Percentiles rank a stretch among this genome's conserved stretches.
Conservation (phyloP, 495 filamentous ascomycete genomes). For the Mytilinidion resinicola region DNA sequence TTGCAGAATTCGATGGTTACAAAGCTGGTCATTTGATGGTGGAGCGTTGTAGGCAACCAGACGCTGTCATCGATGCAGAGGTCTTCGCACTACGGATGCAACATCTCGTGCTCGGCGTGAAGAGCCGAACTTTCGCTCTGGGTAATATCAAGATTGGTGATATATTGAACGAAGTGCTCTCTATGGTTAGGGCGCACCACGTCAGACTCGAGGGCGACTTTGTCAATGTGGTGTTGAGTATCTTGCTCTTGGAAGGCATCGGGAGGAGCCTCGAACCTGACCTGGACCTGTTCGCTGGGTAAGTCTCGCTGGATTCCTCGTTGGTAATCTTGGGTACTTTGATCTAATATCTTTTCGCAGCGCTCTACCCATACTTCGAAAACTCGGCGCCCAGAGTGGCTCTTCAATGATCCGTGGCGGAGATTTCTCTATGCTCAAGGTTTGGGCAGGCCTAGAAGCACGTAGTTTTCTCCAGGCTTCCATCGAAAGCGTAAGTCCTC, state of each 20-base stretch:
- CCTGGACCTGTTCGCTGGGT: slow-evolving; percentile 81
- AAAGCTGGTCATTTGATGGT: slow-evolving; percentile 94
- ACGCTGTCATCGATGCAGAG: slow-evolving; percentile 78
- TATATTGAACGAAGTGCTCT: slow-evolving; percentile 79
- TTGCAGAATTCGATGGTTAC: slow-evolving; percentile 96
- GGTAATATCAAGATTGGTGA: slow-evolving; percentile 97
- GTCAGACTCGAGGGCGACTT: slow-evolving; percentile 96
- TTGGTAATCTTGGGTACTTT: background rate
- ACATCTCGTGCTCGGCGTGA: slow-evolving; percentile 84
- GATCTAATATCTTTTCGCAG: slow-evolving; percentile 37
- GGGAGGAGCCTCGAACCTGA: slow-evolving; percentile 80
- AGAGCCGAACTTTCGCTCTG: slow-evolving; percentile 81
- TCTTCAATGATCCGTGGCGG: slow-evolving; percentile 49
- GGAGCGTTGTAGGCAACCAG: slow-evolving; percentile 84
- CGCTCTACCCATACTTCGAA: slow-evolving; percentile 83
- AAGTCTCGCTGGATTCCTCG: slow-evolving; percentile 21
- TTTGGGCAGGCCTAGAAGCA: slow-evolving; percentile 90
- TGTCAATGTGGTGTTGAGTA: slow-evolving; percentile 95
- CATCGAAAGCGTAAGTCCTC: slow-evolving; percentile 67
- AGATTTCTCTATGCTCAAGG: slow-evolving; percentile 89
- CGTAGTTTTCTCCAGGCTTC: slow-evolving; percentile 81
- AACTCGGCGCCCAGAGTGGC: slow-evolving; percentile 75
- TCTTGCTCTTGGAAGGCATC: slow-evolving; percentile 90
- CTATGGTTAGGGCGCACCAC: slow-evolving; percentile 89
- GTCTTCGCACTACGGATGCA: slow-evolving; percentile 95